Base-by-base conservation (phyloP, 352 stramenopile species). In the Saprolegnia parasitica region DNA sequence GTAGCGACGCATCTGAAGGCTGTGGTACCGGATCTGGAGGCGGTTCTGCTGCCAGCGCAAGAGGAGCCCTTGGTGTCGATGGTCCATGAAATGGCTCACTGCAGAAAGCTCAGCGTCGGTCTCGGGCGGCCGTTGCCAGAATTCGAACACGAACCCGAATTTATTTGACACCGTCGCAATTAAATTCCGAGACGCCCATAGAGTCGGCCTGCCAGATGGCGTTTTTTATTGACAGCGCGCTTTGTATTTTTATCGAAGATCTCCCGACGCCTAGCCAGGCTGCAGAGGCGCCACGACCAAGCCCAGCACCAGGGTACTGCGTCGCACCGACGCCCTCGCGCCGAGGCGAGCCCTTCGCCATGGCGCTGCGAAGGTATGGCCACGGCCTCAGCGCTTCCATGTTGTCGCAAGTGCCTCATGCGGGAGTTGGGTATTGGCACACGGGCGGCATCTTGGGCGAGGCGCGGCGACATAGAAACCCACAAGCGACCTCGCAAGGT, bases 241-340 rank as follows among this genome's bases (percentile, higher is more conserved):
- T 49, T 49, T 49, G 42, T n/a, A 49, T 49, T 49, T 49, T 49
- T 49, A 49, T 49, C 42, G 42, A 49, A 49, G 42, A 49, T n/a
- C 29, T 35, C 29, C 2, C 29, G 29, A 5, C 29, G 29, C 29
- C 29, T 35, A 35, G 29, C 29, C 29, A 35, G 29, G 29, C 29
- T 35, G 29, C 29, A 35, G 29, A 35, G 29, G 29, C 29, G 29
- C 29, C 29, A 35, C 29, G 29, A 35, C 29, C 29, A 35, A 35
- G 29, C 29, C n/a, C n/a, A n/a, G 29, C 2, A 35, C 29, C 29
- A 35, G 5, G 29, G n/a, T n/a, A n/a, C n/a, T n/a, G 29, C 29
- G 29, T 5, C 29, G 29, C 29, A 5, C 29, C 29, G 29, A 35
- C 29, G 29, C 2, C 29, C 29, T 35, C 29, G 29, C 29, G 29